Evolutionary conservation across 495 filamentous ascomycete genomes (phyloP).

Genomic region (Aspergillus kassunensis): DNA sequence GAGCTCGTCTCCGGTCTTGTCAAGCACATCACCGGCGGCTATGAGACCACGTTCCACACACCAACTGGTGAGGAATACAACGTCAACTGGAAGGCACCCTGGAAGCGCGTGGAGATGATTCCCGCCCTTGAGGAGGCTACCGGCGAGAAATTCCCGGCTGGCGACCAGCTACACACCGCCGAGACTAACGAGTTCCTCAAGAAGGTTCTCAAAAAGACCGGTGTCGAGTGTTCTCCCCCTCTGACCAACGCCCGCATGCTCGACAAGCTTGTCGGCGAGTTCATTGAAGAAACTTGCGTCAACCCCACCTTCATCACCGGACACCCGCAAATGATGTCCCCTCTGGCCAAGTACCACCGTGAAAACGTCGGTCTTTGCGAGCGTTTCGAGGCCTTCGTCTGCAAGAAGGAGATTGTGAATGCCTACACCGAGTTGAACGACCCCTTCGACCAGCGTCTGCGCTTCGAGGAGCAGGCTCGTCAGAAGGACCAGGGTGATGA

Average conservation of each 20-base stretch:
- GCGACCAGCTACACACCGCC: constrained; percentile 81
- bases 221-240: constrained; percentile 84
- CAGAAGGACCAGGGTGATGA: constrained; percentile 97
- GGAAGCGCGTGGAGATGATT: constrained; percentile 96
- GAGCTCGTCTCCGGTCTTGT: constrained; percentile 91
- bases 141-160: constrained; percentile 89
- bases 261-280: constrained; percentile 93
- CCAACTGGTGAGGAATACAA: constrained; percentile 78
- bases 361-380: constrained; percentile 79
- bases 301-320: constrained; percentile 95
- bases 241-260: constrained; percentile 96
- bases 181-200: constrained; percentile 86
- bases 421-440: constrained; percentile 99
- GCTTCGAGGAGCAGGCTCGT: constrained; percentile 93
- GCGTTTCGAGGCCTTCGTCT: constrained; percentile 95
- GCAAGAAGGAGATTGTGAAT: constrained; percentile 95
- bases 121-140: constrained; percentile 83
- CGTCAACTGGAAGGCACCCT: constrained; percentile 94
- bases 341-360: constrained; percentile 93
- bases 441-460: constrained; percentile 86
- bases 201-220: constrained; percentile 77
- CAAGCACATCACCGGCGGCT: constrained; percentile 80
- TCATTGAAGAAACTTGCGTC: constrained; percentile 88
- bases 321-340: constrained; percentile 97
- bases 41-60: constrained; percentile 77